These are phyloP conservation scores for Monoraphidium neglectum DNA, from an alignment of 139 green algal genomes.

Conservation along the genomic window DNA sequence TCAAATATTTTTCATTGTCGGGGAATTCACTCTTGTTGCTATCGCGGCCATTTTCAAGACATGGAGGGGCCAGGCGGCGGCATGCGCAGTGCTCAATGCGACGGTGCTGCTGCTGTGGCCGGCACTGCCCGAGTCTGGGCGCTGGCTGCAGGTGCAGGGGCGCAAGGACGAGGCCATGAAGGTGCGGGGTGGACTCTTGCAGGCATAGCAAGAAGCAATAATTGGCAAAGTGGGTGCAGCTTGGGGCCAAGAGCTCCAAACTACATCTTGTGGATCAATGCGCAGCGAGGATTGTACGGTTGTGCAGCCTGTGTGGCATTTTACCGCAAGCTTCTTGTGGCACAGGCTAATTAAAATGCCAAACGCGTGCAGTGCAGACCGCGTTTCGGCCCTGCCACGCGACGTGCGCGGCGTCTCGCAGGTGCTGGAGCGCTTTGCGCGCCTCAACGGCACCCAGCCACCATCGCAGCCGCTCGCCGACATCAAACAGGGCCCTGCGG, in stretches of 20 bases:
- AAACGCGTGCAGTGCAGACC: too few relatives aligned
- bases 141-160: conserved; percentile 64
- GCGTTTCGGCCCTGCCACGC: too few relatives aligned
- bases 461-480: conserved; percentile 53
- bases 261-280: too few relatives aligned
- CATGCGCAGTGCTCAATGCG: conserved; percentile 28
- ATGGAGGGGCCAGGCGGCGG: conserved; percentile 34
- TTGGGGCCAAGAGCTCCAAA: too few relatives aligned
- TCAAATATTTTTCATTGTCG: conserved; percentile 41
- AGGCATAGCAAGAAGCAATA: neutral
- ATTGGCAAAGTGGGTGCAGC: too few relatives aligned
- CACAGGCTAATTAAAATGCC: too few relatives aligned
- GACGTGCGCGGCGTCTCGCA: neutral
- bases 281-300: too few relatives aligned
- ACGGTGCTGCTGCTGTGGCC: conserved; percentile 34
- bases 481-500: neutral
- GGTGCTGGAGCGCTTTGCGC: conserved; percentile 49
- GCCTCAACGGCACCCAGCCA: conserved; percentile 51
- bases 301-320: too few relatives aligned
- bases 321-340: too few relatives aligned
- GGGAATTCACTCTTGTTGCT: conserved; percentile 50
- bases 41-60: conserved; percentile 29
- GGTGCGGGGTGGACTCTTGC: conserved; percentile 1
- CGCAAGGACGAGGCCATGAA: conserved; percentile 57
- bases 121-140: conserved; percentile 50